phyloP scores from a whole-genome alignment of 1,284 basidiomycete species.

The Cryptococcus jaspeensis region DNA sequence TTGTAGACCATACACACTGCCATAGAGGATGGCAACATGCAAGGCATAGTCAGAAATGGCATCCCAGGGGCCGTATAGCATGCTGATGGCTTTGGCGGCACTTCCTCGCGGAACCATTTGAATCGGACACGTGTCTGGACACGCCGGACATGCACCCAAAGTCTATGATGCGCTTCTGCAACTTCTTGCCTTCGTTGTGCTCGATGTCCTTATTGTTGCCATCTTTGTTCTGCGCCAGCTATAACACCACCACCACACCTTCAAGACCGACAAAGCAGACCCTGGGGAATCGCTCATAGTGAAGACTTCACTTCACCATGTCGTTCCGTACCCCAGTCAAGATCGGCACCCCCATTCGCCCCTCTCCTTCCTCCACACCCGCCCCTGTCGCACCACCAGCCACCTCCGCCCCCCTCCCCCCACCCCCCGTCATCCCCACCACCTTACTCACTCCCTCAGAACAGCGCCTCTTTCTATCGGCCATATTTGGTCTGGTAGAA shows the following conservation, averaged over 20 bases:
- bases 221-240: background rate
- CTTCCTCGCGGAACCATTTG: too few species aligned
- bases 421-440: constrained; percentile 44
- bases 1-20: too few species aligned
- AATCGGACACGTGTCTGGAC: background rate
- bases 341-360: constrained; percentile 10
- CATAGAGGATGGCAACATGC: too few species aligned
- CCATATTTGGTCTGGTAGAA: constrained; percentile 44
- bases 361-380: background rate
- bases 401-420: constrained; percentile 6
- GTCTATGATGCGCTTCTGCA: background rate
- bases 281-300: background rate
- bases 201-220: background rate
- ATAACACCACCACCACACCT: background rate
- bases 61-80: too few species aligned
- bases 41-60: too few species aligned
- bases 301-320: background rate
- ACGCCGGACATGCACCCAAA: background rate
- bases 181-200: too few species aligned
- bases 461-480: constrained; percentile 39
- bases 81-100: too few species aligned
- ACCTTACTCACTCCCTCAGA: constrained; percentile 40
- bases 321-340: background rate
- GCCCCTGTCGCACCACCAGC: background rate
- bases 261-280: background rate